These are phyloP conservation scores for Epithemia pelagica DNA, from an alignment of 108 stramenopile species.

Conservation along the genomic window DNA sequence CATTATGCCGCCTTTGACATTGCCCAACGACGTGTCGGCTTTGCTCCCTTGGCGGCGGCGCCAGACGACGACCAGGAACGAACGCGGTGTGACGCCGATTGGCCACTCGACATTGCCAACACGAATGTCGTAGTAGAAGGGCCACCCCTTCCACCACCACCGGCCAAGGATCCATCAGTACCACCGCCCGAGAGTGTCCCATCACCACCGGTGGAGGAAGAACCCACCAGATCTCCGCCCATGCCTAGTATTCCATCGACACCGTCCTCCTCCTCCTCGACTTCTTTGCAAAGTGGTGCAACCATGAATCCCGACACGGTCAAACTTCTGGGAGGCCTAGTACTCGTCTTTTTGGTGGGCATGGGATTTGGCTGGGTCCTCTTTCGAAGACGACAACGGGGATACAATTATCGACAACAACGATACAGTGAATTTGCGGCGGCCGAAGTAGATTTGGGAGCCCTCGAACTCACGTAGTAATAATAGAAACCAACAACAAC, in stretches of 20 bases:
- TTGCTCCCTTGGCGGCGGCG: constrained; percentile 40
- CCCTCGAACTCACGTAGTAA: neutral
- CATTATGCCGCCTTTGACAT: constrained; percentile 96
- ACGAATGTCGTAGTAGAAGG: no score
- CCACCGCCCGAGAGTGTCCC: neutral
- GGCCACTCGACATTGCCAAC: constrained; percentile 2
- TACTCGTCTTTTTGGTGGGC: neutral
- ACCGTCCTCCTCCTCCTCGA: no score
- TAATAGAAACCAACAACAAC: no score
- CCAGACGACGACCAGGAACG: no score
- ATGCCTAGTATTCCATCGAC: no score
- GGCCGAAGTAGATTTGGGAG: neutral
- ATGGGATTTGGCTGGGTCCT: neutral
- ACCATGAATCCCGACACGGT: neutral
- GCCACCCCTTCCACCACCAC: neutral
- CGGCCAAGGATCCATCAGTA: neutral
- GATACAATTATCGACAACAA: neutral
- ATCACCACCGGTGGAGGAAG: neutral
- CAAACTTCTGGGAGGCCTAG: neutral
- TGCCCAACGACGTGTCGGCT: constrained; percentile 71
- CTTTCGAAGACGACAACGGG: neutral
- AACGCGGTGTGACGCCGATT: neutral
- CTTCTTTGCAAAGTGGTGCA: no score
- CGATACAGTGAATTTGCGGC: neutral
- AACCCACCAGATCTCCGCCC: no score